Conservation (phyloP, 1,284 basidiomycete species). For the Omphalotus olearius region DNA sequence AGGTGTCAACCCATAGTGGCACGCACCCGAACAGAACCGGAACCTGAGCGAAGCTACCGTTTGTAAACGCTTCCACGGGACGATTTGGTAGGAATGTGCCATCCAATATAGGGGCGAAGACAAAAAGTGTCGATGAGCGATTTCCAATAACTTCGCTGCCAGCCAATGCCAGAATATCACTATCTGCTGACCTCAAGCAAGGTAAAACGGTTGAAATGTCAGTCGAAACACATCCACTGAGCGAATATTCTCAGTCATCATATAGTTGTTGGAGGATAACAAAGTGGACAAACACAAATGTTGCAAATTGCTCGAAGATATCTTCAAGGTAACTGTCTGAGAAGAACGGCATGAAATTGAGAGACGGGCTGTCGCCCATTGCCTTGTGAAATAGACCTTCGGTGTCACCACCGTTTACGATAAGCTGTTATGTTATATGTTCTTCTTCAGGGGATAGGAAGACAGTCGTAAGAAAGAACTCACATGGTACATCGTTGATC, state of each 20-base stretch:
- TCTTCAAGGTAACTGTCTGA: constrained; percentile 9
- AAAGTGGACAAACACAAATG: constrained; percentile 8
- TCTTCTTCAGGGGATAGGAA: background rate
- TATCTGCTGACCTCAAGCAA: constrained; percentile 9
- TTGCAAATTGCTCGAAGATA: constrained; percentile 9
- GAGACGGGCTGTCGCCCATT: constrained; percentile 17
- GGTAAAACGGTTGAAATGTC: constrained; percentile 5
- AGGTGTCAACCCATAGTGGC: background rate
- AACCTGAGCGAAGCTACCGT: constrained; percentile 12
- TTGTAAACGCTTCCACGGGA: constrained; percentile 16
- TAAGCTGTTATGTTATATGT: constrained; percentile 4
- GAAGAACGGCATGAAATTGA: constrained; percentile 13
- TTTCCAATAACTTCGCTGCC: constrained; percentile 4
- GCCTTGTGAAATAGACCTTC: constrained; percentile 14
- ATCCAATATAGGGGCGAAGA: constrained; percentile 14
- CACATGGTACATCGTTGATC: constrained; percentile 16
- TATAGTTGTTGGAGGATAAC: no score
- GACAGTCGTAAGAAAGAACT: background rate
- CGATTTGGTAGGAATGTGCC: constrained; percentile 10
- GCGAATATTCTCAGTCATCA: background rate
- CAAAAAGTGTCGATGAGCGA: constrained; percentile 11
- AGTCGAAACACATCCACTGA: constrained; percentile 4
- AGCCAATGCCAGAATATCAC: constrained; percentile 3
- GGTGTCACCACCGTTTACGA: constrained; percentile 13
- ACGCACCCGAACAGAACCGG: constrained; percentile 15